These are phyloP conservation scores for Acrocalymma vagum DNA, from an alignment of 2,329 filamentous ascomycete species.

Conservation along the genomic window DNA sequence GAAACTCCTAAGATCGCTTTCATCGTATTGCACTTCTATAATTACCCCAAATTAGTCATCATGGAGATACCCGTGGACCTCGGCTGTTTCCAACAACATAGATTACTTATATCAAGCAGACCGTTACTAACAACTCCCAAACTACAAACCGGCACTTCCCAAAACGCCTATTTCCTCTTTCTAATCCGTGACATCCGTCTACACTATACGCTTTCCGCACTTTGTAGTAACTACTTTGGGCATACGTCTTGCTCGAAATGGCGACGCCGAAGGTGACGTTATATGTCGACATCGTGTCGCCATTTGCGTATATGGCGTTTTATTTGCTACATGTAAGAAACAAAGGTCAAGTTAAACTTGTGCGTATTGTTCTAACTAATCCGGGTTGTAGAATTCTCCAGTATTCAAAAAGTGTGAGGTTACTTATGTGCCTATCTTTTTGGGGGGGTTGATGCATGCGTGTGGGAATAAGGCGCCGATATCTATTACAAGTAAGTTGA, in stretches of 20 bases:
- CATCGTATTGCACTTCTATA: too few relatives aligned
- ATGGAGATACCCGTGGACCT: too few relatives aligned
- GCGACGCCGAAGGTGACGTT: conserved; percentile 61
- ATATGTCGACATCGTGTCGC: conserved; percentile 67
- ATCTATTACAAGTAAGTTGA: conserved; percentile 61
- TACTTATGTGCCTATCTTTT: conserved; percentile 66
- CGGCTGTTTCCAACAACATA: too few relatives aligned
- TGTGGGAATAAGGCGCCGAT: conserved; percentile 65
- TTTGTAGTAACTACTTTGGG: not conserved
- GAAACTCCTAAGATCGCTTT: too few relatives aligned
- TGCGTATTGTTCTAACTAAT: too few relatives aligned
- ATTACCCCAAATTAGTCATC: too few relatives aligned
- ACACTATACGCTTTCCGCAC: too few relatives aligned
- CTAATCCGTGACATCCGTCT: too few relatives aligned
- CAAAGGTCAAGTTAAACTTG: conserved; percentile 1
- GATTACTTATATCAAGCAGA: too few relatives aligned
- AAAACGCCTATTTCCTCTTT: too few relatives aligned
- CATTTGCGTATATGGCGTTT: conserved; percentile 69
- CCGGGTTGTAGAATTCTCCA: conserved; percentile 58
- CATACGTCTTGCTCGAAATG: conserved; percentile 48
- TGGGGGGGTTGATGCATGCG: conserved; percentile 67
- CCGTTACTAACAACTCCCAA: too few relatives aligned
- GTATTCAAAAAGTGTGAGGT: conserved; percentile 64
- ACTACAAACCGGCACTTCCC: too few relatives aligned
- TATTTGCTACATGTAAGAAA: conserved; percentile 50